phyloP scores from a whole-genome alignment of 441 rosid genomes.

The Geranium incanum region DNA sequence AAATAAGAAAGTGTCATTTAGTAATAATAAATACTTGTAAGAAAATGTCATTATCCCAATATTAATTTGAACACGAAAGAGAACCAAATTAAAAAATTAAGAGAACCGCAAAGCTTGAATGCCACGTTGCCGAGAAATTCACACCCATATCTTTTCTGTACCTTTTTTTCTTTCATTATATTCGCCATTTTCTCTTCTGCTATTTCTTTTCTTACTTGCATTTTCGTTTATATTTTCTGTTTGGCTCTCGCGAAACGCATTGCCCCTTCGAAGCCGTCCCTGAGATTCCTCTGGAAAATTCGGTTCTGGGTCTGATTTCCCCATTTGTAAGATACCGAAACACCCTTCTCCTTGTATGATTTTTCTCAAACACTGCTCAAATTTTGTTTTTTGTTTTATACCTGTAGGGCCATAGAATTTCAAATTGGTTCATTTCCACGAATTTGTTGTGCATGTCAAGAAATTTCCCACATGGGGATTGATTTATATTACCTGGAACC shows the following conservation, averaged over 20 bases:
- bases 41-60: no score
- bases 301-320: not conserved
- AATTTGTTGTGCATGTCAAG: not conserved
- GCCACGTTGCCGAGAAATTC: no score
- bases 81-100: no score
- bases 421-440: not conserved
- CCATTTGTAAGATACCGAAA: not conserved
- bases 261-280: not conserved
- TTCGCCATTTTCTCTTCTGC: not conserved
- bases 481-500: not conserved
- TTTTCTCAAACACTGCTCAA: not conserved
- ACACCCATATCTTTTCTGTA: not conserved
- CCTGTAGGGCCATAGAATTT: not conserved
- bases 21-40: no score
- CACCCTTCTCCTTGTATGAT: not conserved
- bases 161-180: not conserved
- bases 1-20: no score
- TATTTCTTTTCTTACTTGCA: not conserved
- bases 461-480: not conserved
- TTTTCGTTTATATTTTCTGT: conserved; percentile 9
- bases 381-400: not conserved
- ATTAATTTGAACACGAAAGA: no score
- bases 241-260: conserved; percentile 17
- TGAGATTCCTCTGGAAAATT: not conserved
- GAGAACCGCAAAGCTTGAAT: no score